phyloP scores from a whole-genome alignment of 768 basidiomycete genomes.

The Crucibulum laeve region DNA sequence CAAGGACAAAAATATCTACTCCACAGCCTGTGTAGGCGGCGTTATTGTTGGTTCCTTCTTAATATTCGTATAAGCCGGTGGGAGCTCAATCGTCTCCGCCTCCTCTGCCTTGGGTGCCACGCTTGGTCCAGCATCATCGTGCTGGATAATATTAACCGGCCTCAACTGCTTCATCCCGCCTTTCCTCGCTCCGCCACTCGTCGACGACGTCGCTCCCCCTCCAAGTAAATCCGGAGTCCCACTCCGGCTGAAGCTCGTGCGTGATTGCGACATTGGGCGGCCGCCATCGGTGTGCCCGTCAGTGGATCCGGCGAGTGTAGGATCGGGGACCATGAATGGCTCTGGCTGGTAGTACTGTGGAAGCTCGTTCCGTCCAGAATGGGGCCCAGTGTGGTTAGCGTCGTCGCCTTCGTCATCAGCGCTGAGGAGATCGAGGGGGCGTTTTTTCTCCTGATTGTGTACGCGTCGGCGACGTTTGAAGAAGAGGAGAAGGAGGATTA shows the following conservation, averaged over 20 bases:
- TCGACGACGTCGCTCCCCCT: slow-evolving; percentile 17
- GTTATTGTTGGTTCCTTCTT: too few species aligned
- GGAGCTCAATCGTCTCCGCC: slow-evolving; percentile 76
- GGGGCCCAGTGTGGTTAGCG: slow-evolving; percentile 11
- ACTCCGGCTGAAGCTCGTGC: slow-evolving; percentile 37
- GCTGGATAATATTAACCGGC: slow-evolving; percentile 78
- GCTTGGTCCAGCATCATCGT: slow-evolving; percentile 76
- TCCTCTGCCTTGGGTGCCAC: slow-evolving; percentile 17
- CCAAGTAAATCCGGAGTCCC: slow-evolving; percentile 39
- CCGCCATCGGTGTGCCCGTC: slow-evolving; percentile 24
- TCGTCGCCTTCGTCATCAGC: slow-evolving; percentile 54
- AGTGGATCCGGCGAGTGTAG: slow-evolving; percentile 36
- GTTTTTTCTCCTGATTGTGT: slow-evolving; percentile 41
- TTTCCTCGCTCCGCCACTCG: slow-evolving; percentile 33
- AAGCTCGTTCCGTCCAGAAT: slow-evolving; percentile 36
- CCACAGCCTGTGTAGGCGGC: too few species aligned
- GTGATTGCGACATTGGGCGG: slow-evolving; percentile 32
- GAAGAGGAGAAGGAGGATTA: slow-evolving; percentile 42
- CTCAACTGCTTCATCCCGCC: slow-evolving; percentile 52
- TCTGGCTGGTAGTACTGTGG: slow-evolving; percentile 74
- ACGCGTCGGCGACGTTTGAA: slow-evolving; percentile 40
- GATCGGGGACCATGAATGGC: slow-evolving; percentile 69
- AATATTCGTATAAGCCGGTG: slow-evolving; percentile 78
- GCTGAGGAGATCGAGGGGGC: slow-evolving; percentile 65
- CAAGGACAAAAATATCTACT: too few species aligned